phyloP scores from a whole-genome alignment of 2,329 filamentous ascomycete genomes.

The Aureobasidium lini region DNA sequence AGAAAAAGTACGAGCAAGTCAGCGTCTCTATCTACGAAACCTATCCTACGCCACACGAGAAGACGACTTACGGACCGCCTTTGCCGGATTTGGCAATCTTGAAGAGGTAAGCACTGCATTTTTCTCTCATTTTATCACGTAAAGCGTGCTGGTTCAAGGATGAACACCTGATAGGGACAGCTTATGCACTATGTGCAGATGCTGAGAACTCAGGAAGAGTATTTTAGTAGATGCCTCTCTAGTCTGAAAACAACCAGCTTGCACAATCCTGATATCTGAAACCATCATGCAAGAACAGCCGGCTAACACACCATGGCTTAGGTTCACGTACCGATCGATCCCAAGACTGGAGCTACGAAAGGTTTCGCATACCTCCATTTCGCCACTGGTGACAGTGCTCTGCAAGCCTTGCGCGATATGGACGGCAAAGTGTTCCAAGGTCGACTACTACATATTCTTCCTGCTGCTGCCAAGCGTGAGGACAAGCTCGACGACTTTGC shows the following conservation, averaged over 20 bases:
- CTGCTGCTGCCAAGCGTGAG: slow-evolving; percentile 73
- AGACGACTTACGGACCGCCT: slow-evolving; percentile 65
- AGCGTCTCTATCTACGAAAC: slow-evolving; percentile 82
- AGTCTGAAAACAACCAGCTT: slow-evolving; percentile 52
- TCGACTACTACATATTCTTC: slow-evolving; percentile 81
- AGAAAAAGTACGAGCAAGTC: slow-evolving; percentile 56
- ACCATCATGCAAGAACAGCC: background rate
- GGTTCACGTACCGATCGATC: slow-evolving; percentile 79
- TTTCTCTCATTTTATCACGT: slow-evolving; percentile 18
- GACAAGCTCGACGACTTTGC: slow-evolving; percentile 79
- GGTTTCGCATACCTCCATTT: slow-evolving; percentile 87
- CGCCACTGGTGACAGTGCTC: slow-evolving; percentile 61
- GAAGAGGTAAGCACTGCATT: slow-evolving; percentile 67
- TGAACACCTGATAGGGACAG: slow-evolving; percentile 99
- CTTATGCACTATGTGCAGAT: slow-evolving; percentile 79
- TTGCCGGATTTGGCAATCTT: slow-evolving; percentile 64
- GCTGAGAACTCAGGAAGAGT: slow-evolving; percentile 82
- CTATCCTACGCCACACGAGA: slow-evolving; percentile 73
- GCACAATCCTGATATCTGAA: background rate
- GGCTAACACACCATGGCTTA: slow-evolving; percentile 35
- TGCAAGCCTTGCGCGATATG: slow-evolving; percentile 68
- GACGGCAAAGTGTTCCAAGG: slow-evolving; percentile 90
- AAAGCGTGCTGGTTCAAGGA: slow-evolving; percentile 47
- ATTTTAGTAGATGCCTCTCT: slow-evolving; percentile 99
- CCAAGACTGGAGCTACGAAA: slow-evolving; percentile 64